Evolutionary conservation across 2,329 filamentous ascomycete genomes (phyloP), one percentile per base, ranked within the genome.

Genomic region (Epichloe glyceriae): DNA sequence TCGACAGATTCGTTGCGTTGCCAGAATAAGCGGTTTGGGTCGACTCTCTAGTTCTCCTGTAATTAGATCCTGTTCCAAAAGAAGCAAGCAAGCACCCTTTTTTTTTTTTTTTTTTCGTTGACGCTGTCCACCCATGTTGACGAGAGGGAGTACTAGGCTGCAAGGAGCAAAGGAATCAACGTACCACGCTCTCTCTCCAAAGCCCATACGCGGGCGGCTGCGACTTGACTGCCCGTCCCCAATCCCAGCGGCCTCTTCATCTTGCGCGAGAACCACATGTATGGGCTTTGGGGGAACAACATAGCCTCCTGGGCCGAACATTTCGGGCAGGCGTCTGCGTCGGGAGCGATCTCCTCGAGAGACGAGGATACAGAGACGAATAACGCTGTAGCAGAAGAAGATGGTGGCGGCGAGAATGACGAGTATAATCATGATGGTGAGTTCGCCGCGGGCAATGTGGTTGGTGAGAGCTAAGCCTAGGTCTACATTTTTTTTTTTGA

Each of bases 161-260:
- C 22, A 1, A 17, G 22, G 10, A 15, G 8, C 26, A 11, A 14
- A 3, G 41, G 41, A 17, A 40, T n/a, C 4, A 14, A 80, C 83
- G 66, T 75, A 87, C 83, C 67, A 93, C 86, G 60, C 85, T 91
- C 64, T 83, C 82, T 49, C 88, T 75, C 86, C 88, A 94, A 1
- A 88, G 70, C 0, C 89, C 89, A 62, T 95, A 95, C 2, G 88
- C 88, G 0, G 90, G 89, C 4, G 90, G 89, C 8, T 82, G 79
- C 19, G 74, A 56, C 58, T 82, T 81, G 41, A 70, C 68, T 0
- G 75, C 69, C 52, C 80, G 75, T 47, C 72, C 76, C 78, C 74
- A 49, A 74, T 64, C 3, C 75, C 78, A 2, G 70, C 75, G 17
- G 79, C 76, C 60, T 89, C 86, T 60, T 90, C 85, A 60, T 93